phyloP scores from a whole-genome alignment of 192 early-diverging fungal genomes.

The Podila clonocystis region DNA sequence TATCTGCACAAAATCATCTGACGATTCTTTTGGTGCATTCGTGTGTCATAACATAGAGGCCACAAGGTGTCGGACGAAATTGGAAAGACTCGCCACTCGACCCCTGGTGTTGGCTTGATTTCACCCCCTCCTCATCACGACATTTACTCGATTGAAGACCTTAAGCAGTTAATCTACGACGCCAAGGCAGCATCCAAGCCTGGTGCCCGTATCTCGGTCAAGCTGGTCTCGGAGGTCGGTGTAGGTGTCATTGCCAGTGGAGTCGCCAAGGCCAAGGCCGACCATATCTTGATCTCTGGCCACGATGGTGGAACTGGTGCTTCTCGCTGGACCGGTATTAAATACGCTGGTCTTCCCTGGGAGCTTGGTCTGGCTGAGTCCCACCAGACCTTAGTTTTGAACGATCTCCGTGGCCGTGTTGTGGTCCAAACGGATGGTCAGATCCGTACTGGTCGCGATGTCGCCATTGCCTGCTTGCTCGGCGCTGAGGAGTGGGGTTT shows the following conservation, averaged over 20 bases:
- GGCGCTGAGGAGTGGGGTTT: conserved; percentile 99
- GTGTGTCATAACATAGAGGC: conserved; percentile 52
- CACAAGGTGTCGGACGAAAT: conserved; percentile 81
- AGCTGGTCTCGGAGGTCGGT: conserved; percentile 97
- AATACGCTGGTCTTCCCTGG: conserved; percentile 98
- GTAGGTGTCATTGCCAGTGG: conserved; percentile 98
- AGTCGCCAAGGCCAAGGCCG: conserved; percentile 96
- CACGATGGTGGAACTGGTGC: conserved; percentile 99
- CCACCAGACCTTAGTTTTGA: conserved; percentile 97
- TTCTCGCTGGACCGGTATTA: conserved; percentile 97
- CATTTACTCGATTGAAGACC: conserved; percentile 99
- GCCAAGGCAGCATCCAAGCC: conserved; percentile 91
- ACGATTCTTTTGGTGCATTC: not conserved
- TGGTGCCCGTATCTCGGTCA: conserved; percentile 90
- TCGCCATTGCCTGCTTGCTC: conserved; percentile 96
- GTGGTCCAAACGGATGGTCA: conserved; percentile 98
- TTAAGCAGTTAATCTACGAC: conserved; percentile 99
- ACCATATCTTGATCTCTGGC: conserved; percentile 94
- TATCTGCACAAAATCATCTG: not conserved
- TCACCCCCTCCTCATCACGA: conserved; percentile 99
- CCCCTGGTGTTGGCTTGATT: conserved; percentile 95
- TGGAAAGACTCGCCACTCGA: conserved; percentile 91
- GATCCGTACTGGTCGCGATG: conserved; percentile 96
- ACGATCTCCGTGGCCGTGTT: conserved; percentile 95
- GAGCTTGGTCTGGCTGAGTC: conserved; percentile 99